Base-by-base conservation (phyloP, 2,329 filamentous ascomycete genomes). In the Alternaria sp. region DNA sequence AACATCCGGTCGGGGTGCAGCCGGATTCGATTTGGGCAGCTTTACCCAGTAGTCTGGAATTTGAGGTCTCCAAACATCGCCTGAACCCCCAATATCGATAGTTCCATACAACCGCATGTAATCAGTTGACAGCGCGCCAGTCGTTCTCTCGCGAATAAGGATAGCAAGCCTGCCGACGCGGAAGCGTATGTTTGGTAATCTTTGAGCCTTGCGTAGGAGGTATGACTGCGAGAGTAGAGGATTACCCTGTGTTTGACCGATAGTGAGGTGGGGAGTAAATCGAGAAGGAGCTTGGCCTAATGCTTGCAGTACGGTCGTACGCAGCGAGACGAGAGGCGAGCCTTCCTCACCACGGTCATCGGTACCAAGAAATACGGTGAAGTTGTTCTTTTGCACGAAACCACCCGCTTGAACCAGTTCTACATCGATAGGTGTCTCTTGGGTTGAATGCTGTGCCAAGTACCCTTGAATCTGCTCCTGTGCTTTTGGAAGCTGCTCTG, bases 71-170 rank as follows among this genome's bases (percentile, higher is more conserved):
- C 49, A 61, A 15, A 23, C n/a, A 9, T 49, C n/a, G 7, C 17
- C 15, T 21, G 66, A 30, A 7, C 36, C 10, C 1, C 51, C 53
- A n/a, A 78, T 28, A 43, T 83, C 73, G 19, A 90, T 79, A 3
- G 77, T 81, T 2, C 84, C 85, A 87, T 87, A 89, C 21, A 86
- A 69, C 44, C 80, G 84, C 89, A 91, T 90, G 45, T 81, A 78
- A 23, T 80, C 82, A 1, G 77, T 73, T 6, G 65, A 45, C 26
- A 56, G 50, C 7, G 76, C 65, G 7, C 74, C 71, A 43, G 64
- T 71, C 49, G 66, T 70, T 47, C 72, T 77, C 63, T 86, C 84
- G 17, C 88, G 84, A 49, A 86, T 74, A 49, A 91, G 78, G 21
- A 91, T 82, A 45, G 83, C 82, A 32, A 90, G 75, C 30, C 84